These are phyloP conservation scores for Acer campestre DNA, from an alignment of 345 rosid species.

Conservation along the genomic window DNA sequence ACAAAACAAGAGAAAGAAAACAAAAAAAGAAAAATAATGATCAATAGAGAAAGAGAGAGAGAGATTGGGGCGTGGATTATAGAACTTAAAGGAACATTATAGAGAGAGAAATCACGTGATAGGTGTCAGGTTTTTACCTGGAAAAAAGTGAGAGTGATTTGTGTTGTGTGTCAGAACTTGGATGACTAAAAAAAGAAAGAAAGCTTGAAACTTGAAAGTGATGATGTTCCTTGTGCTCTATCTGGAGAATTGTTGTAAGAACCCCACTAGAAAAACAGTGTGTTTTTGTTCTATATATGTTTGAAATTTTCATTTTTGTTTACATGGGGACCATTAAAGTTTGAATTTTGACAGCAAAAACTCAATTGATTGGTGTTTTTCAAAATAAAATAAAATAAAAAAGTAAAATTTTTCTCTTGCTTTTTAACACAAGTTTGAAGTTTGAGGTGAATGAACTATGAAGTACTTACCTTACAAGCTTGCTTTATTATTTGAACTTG, in stretches of 20 bases:
- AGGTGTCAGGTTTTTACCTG: conserved; percentile 32
- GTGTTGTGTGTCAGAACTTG: conserved; percentile 7
- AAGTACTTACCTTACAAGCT: not conserved
- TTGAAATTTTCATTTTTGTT: not conserved
- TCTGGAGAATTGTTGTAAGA: too few species aligned
- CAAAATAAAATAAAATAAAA: not conserved
- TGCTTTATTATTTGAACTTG: conserved; percentile 1
- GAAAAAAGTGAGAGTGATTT: not conserved
- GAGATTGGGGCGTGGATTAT: conserved; percentile 46
- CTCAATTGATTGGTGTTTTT: not conserved
- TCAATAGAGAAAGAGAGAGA: conserved; percentile 23
- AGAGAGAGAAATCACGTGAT: conserved; percentile 58
- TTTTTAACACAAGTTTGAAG: not conserved
- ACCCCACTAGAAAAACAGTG: not conserved
- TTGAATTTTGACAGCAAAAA: not conserved
- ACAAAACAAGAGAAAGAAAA: conserved; percentile 18
- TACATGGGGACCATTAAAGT: not conserved
- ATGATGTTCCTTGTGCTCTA: not conserved
- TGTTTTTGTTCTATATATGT: not conserved
- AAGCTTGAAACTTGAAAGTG: not conserved
- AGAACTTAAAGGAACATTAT: conserved; percentile 13
- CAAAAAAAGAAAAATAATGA: not conserved
- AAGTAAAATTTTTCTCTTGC: not conserved
- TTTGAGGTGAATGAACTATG: too few species aligned
- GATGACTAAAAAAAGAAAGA: not conserved